Percentiles rank a stretch among this genome's conserved stretches.
Conservation (phyloP, 306 rosid species). For the Prinsepia uniflora region DNA sequence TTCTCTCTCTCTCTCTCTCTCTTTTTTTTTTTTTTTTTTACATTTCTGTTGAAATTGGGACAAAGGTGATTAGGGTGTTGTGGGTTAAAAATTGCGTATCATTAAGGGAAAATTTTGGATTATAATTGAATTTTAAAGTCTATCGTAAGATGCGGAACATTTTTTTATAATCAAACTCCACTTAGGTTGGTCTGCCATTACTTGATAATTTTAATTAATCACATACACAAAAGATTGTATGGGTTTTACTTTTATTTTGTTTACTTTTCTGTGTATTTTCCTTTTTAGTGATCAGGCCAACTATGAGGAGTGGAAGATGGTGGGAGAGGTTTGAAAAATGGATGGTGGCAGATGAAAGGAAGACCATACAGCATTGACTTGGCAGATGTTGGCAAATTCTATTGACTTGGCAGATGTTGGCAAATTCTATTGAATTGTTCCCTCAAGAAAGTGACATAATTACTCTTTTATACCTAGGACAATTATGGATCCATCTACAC, state of each 20-base stretch:
- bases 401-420: conserved; percentile 35
- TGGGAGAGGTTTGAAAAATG: conserved; percentile 9
- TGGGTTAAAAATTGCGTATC: conserved; percentile 1
- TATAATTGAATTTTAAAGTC: conserved; percentile 24
- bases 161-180: conserved; percentile 49
- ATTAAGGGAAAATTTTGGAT: conserved; percentile 7
- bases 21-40: conserved; percentile 4
- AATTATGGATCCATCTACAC: neutral
- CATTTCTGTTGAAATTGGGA: no score
- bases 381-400: conserved; percentile 27
- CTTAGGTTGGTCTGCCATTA: conserved; percentile 55
- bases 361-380: conserved; percentile 31
- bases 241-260: neutral
- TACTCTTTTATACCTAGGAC: conserved; percentile 5
- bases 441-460: conserved; percentile 15
- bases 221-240: neutral
- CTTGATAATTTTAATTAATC: conserved; percentile 17
- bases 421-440: conserved; percentile 31
- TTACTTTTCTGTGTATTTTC: conserved; percentile 1
- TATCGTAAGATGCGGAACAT: conserved; percentile 40
- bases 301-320: conserved; percentile 35
- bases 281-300: conserved; percentile 30
- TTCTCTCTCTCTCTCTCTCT: no score
- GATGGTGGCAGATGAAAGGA: conserved; percentile 11
- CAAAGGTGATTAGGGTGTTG: neutral